Conservation (phyloP, 148 eudicot genomes). For the Cornus suecica region DNA sequence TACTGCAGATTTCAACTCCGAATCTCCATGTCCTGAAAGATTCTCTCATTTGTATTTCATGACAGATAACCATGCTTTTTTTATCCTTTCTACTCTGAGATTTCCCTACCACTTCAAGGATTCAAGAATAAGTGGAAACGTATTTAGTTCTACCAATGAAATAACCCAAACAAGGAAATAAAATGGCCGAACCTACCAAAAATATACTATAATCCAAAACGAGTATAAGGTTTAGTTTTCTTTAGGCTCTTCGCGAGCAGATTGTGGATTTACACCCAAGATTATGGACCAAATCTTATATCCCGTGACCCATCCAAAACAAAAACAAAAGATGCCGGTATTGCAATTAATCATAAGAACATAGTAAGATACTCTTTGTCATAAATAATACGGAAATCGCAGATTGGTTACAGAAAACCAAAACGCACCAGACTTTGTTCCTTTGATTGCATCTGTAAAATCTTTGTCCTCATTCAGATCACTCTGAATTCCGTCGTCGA, state of each 20-base stretch:
- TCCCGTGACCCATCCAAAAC: not conserved
- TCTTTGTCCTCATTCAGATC: conserved; percentile 18
- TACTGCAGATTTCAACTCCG: not conserved
- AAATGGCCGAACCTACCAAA: not conserved
- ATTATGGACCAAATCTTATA: not conserved
- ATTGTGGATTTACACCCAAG: not conserved
- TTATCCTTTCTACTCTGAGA: no score
- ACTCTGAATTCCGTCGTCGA: conserved; percentile 7
- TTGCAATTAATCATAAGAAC: not conserved
- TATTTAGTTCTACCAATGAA: not conserved
- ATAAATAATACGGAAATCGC: not conserved
- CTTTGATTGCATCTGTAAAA: conserved; percentile 15
- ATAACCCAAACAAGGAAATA: not conserved
- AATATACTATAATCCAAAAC: not conserved
- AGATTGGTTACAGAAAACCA: conserved; percentile 11
- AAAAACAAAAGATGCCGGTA: not conserved
- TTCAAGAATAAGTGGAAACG: not conserved
- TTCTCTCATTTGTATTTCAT: not conserved
- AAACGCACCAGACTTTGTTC: conserved; percentile 26
- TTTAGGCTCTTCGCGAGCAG: no score
- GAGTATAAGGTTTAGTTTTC: not conserved
- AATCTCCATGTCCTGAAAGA: not conserved
- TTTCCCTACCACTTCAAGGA: not conserved
- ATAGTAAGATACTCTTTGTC: not conserved
- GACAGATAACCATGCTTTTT: not conserved